A percentile compares a stretch with the other conserved stretches of the same genome.
phyloP scores from a whole-genome alignment of 768 basidiomycete genomes.

The Serendipita indica region DNA sequence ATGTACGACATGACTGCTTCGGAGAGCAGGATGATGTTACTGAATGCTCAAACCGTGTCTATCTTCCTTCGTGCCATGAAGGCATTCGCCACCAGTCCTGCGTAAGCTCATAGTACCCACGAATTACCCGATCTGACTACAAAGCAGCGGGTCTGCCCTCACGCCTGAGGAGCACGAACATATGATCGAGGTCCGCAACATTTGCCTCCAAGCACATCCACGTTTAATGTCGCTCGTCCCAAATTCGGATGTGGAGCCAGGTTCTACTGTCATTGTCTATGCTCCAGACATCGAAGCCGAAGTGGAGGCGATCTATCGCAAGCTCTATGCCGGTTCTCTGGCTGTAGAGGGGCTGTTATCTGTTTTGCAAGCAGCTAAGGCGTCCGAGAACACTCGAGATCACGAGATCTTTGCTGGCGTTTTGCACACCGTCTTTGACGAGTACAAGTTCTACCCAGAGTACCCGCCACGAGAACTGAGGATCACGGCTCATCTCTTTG shows the following conservation, averaged over 20 bases:
- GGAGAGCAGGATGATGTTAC: constrained; percentile 68
- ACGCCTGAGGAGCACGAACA: constrained; percentile 65
- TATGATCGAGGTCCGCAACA: constrained; percentile 82
- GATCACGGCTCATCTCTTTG: constrained; percentile 93
- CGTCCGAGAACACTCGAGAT: constrained; percentile 66
- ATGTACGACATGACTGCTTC: constrained; percentile 55
- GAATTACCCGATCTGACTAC: constrained; percentile 10
- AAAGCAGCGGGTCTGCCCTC: constrained; percentile 54
- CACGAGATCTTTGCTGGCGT: constrained; percentile 99
- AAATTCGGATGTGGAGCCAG: constrained; percentile 75
- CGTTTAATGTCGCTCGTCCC: constrained; percentile 89
- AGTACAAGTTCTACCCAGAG: constrained; percentile 98
- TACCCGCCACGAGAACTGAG: constrained; percentile 86
- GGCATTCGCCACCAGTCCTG: constrained; percentile 35
- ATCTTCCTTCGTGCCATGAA: constrained; percentile 83
- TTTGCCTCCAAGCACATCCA: constrained; percentile 88
- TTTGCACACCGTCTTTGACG: constrained; percentile 98
- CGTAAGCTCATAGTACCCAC: neutral
- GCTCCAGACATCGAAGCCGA: constrained; percentile 79
- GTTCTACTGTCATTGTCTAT: constrained; percentile 78
- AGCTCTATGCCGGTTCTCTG: constrained; percentile 94
- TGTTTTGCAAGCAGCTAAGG: constrained; percentile 74
- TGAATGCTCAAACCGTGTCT: constrained; percentile 79
- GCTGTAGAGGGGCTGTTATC: constrained; percentile 88
- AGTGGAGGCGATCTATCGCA: constrained; percentile 90